Evolutionary conservation across 1,139 yeast species (phyloP), one percentile per base, ranked within the genome.

Genomic region (Debaryomyces singareniensis): DNA sequence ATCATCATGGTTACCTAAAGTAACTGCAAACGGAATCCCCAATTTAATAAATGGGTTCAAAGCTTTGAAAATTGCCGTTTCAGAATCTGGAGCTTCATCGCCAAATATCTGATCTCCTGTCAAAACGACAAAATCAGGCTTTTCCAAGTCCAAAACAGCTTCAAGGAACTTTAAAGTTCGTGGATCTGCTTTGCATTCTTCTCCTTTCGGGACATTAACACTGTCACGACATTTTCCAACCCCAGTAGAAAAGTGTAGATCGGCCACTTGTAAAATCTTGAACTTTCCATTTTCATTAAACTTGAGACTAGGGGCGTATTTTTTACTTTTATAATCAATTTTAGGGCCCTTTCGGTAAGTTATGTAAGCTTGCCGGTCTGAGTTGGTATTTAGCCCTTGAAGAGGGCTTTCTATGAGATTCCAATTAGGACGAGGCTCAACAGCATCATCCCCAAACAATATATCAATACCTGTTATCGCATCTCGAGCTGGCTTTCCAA

Each of bases 51-150:
- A 71, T 1, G 95, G 94, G 4, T 72, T 63, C n/a, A 83, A 65
- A 0, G 81, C 91, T 50, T 89, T 89, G 39, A 80, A 65, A 13
- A 86, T 44, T 0, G 95, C 77, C 0, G 94, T 75, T 47, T 80
- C 83, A 0, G 94, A 68, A 49, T 89, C 96, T 1, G 82, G 84
- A 1, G 85, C 65, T 6, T 62, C 66, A 13, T 71, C 71, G 1
- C 91, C 91, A 58, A 75, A 77, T 1, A 85, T 66, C 51, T 83
- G 94, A 55, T 89, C 96, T 9, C 97, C 97, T 0, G 95, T 78
- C 35, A 84, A 57, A 0, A 86, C 87, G 1, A 84, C 91, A 27
- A 86, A 53, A 47, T 87, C 85, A 0, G 96, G 96, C 22, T 68
- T 53, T 47, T 89, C 96, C 1, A 63, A 35, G 38, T 81, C 89